phyloP scores from a whole-genome alignment of 129 eudicot species.

The Kitagawia praeruptora region DNA sequence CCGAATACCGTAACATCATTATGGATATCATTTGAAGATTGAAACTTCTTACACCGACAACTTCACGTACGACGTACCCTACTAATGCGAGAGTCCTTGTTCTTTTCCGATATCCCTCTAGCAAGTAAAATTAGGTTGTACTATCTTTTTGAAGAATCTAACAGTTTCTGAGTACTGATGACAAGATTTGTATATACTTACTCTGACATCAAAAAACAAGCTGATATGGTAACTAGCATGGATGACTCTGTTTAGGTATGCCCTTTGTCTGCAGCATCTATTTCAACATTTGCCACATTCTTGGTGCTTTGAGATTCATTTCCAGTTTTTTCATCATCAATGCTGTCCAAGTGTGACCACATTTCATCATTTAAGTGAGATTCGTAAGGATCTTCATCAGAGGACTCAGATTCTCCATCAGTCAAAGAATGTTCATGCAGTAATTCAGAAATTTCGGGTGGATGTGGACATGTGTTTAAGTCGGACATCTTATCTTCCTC shows the following conservation, averaged over 20 bases:
- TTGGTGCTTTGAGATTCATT: not conserved
- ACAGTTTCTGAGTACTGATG: not conserved
- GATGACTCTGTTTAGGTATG: not conserved
- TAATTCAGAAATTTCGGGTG: constrained; percentile 10
- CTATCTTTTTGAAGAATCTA: not conserved
- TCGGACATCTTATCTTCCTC: constrained; percentile 20
- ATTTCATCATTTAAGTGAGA: constrained; percentile 7
- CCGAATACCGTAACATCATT: no score
- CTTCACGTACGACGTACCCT: not conserved
- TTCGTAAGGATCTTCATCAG: constrained; percentile 10
- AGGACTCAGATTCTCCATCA: constrained; percentile 11
- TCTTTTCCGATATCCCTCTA: not conserved
- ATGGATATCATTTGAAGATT: not conserved
- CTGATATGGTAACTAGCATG: not conserved
- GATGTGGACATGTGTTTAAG: not conserved
- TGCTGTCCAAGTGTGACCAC: constrained; percentile 6
- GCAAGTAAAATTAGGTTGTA: not conserved
- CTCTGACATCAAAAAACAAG: not conserved
- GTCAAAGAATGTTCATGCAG: not conserved
- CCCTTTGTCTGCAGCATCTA: not conserved
- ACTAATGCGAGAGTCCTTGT: not conserved
- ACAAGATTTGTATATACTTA: not conserved
- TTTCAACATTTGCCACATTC: not conserved
- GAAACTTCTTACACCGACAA: not conserved
- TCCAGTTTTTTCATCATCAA: constrained; percentile 16